Conservation (phyloP, 805 yeast genomes). For the Henningerozyma blattae region DNA sequence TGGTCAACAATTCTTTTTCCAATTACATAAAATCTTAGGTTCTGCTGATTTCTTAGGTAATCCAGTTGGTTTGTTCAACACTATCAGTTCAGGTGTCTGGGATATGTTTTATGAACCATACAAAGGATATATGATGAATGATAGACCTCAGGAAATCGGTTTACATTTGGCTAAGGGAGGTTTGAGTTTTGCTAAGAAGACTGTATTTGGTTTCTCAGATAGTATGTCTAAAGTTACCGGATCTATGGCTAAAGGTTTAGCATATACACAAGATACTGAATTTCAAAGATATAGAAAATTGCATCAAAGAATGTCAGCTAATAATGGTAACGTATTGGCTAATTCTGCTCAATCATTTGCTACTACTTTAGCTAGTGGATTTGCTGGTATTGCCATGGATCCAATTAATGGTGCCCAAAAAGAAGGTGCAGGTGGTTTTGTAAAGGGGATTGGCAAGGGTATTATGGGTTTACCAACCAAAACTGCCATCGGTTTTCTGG, state of each 20-base stretch:
- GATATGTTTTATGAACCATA: slow-evolving; percentile 97
- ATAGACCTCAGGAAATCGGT: slow-evolving; percentile 91
- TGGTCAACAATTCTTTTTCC: slow-evolving; percentile 84
- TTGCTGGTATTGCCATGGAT: slow-evolving; percentile 79
- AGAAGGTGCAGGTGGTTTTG: slow-evolving; percentile 85
- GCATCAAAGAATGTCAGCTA: slow-evolving; percentile 64
- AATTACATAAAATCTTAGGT: slow-evolving; percentile 83
- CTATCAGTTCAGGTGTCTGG: slow-evolving; percentile 86
- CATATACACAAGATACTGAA: slow-evolving; percentile 74
- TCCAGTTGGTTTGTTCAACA: slow-evolving; percentile 93
- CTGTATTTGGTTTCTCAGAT: slow-evolving; percentile 90
- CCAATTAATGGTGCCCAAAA: slow-evolving; percentile 84
- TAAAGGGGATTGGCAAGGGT: slow-evolving; percentile 90
- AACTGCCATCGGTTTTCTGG: slow-evolving; percentile 90
- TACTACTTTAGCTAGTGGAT: slow-evolving; percentile 77
- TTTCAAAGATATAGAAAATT: slow-evolving; percentile 76
- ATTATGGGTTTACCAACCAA: slow-evolving; percentile 93
- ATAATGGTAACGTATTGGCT: slow-evolving; percentile 74
- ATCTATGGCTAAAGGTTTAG: slow-evolving; percentile 84
- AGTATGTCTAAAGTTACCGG: slow-evolving; percentile 89
- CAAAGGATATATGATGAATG: slow-evolving; percentile 88
- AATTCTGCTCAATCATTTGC: slow-evolving; percentile 82
- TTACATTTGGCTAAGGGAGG: slow-evolving; percentile 96
- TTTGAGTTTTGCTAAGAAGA: slow-evolving; percentile 81
- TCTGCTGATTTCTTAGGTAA: slow-evolving; percentile 95